Evolutionary conservation across 495 filamentous ascomycete genomes (phyloP).

Genomic region (Talaromyces nanjingensis): DNA sequence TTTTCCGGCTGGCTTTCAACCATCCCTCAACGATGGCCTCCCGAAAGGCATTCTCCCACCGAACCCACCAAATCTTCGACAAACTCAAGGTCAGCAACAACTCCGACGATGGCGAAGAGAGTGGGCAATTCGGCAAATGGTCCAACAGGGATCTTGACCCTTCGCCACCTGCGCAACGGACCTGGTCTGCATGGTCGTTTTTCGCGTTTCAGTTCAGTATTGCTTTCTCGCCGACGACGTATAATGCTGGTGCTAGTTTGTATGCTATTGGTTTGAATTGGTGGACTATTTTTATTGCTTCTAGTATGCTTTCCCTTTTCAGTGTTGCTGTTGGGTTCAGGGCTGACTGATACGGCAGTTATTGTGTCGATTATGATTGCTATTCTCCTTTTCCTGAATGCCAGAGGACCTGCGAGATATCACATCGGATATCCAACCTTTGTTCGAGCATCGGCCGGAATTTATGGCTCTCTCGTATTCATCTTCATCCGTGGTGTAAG

Average conservation of each 20-base stretch:
- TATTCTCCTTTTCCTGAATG: slow-evolving; percentile 1
- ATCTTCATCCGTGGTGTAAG: slow-evolving; percentile 7
- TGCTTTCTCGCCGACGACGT: slow-evolving; percentile 6
- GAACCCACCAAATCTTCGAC: not conserved
- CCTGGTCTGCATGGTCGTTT: slow-evolving; percentile 7
- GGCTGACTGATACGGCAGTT: not conserved
- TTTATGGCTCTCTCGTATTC: slow-evolving; percentile 6
- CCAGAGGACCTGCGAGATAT: slow-evolving; percentile 9
- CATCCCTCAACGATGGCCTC: not conserved
- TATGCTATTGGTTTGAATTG: slow-evolving; percentile 7
- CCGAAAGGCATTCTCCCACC: not conserved
- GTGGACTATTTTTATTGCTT: slow-evolving; percentile 9
- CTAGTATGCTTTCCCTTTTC: not conserved
- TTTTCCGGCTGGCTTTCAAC: not conserved
- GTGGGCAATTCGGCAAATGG: slow-evolving; percentile 5
- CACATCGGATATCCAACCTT: slow-evolving; percentile 51
- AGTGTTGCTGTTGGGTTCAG: not conserved
- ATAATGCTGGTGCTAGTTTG: slow-evolving; percentile 4
- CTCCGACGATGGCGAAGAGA: not conserved
- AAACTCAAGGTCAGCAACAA: not conserved
- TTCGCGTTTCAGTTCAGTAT: slow-evolving; percentile 7
- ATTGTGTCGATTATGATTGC: slow-evolving; percentile 7
- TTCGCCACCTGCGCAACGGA: not conserved
- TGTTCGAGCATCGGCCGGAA: slow-evolving; percentile 35
- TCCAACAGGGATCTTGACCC: slow-evolving; percentile 9